Evolutionary conservation across 1,284 basidiomycete species (phyloP), one percentile per base, ranked within the genome.

Genomic region (Sanguinoderma infundibulare): DNA sequence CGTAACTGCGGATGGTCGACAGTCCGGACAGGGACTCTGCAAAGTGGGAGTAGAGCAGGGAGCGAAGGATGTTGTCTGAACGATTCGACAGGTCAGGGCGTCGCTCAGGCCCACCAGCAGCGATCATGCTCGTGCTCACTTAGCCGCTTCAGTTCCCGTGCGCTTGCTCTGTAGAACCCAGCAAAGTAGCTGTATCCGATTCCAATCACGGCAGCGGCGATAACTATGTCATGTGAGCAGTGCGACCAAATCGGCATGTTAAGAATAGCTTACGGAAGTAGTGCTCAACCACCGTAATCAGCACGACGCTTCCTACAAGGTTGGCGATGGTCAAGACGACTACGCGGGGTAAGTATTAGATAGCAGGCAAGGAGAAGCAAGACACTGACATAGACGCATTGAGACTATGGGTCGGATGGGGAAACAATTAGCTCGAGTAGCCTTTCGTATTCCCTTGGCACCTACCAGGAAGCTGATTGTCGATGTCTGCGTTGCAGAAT

Each of bases 41-140:
- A 69, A 95, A 90, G 76, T 94, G 93, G 2, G 90, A 84, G 72
- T 94, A 95, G 15, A 95, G 80, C 26, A 89, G 73, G 0, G 87
- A 88, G 42, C 89, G 86, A 15, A 91, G 78, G 77, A 89, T 86
- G 0, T 86, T 79, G 68, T 91, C 88, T 81, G 70, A 46, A 46
- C 39, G 26, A 53, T 20, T n/a, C 5, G 22, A 36, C 8, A 7
- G 32, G 30, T 30, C 42, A 28, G 14, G 6, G 24, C 5, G 2
- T 42, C 8, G 38, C 17, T 2, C 32, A n/a, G 26, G 17, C 28
- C 20, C 7, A 28, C 22, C 17, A 20, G 87, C n/a, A n/a, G n/a
- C n/a, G n/a, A n/a, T n/a, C n/a, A 34, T 22, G 17, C 5, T n/a
- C 28, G 12, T 7, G n/a, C 70, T 57, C 62, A 81, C 87, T 87